Evolutionary conservation across 352 stramenopile genomes (phyloP).

Genomic region (Phytophthora sp.): DNA sequence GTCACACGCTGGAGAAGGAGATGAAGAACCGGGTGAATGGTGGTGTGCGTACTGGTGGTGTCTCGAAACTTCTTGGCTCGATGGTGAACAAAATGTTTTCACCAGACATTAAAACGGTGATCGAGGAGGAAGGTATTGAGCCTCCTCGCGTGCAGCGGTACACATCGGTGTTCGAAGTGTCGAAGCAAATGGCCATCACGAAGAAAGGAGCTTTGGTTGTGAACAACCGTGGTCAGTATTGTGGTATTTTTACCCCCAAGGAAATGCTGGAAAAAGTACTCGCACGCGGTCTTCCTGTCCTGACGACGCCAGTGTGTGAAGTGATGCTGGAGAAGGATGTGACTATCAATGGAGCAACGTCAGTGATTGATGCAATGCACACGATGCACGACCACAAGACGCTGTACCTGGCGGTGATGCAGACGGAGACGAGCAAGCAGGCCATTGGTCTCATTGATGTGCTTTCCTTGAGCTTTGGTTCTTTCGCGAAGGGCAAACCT

Average conservation of each 20-base stretch:
- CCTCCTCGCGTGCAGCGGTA: slow-evolving; percentile 84
- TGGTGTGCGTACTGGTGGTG: slow-evolving; percentile 38
- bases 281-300: slow-evolving; percentile 90
- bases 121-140: slow-evolving; percentile 80
- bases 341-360: slow-evolving; percentile 68
- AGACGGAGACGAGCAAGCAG: slow-evolving; percentile 67
- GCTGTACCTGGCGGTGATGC: slow-evolving; percentile 83
- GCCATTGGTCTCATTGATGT: slow-evolving; percentile 87
- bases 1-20: slow-evolving; percentile 81
- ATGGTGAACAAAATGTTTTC: slow-evolving; percentile 92
- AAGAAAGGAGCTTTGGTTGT: slow-evolving; percentile 96
- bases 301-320: slow-evolving; percentile 92
- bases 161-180: slow-evolving; percentile 93
- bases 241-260: slow-evolving; percentile 98
- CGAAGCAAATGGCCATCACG: slow-evolving; percentile 93
- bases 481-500: slow-evolving; percentile 87
- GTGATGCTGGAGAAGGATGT: slow-evolving; percentile 89
- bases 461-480: slow-evolving; percentile 88
- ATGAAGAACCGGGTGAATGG: slow-evolving; percentile 56
- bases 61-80: slow-evolving; percentile 76
- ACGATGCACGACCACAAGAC: slow-evolving; percentile 90
- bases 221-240: slow-evolving; percentile 91
- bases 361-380: slow-evolving; percentile 89
- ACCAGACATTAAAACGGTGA: slow-evolving; percentile 83
- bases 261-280: slow-evolving; percentile 97